phyloP scores from a whole-genome alignment of 176 grass and related monocot genomes.

The Oryza longistaminata region DNA sequence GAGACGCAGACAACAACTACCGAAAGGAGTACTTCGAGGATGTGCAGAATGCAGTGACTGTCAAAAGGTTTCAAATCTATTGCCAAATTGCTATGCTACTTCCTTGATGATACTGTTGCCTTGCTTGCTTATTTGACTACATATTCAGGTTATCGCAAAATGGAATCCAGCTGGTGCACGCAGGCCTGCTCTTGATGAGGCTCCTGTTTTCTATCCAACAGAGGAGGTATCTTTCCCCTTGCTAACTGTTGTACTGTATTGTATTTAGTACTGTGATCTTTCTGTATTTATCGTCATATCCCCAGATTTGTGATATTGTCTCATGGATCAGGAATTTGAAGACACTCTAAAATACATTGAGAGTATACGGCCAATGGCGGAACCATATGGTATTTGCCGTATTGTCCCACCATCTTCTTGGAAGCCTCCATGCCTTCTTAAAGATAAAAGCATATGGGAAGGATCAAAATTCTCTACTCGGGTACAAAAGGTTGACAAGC shows the following conservation, averaged over 20 bases:
- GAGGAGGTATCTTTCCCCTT: conserved; percentile 70
- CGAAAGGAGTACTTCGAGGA: conserved; percentile 91
- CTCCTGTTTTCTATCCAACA: conserved; percentile 80
- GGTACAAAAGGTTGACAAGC: conserved; percentile 83
- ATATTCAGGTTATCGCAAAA: conserved; percentile 70
- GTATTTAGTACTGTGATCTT: conserved; percentile 6
- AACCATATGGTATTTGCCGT: conserved; percentile 86
- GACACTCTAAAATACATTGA: conserved; percentile 90
- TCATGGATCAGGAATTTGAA: conserved; percentile 69
- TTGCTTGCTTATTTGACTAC: conserved; percentile 21
- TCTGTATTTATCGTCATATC: neutral
- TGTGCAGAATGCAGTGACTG: conserved; percentile 65
- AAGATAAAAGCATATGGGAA: conserved; percentile 70
- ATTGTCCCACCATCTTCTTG: conserved; percentile 92
- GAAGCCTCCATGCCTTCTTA: conserved; percentile 85
- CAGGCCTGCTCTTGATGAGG: conserved; percentile 72
- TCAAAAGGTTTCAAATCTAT: conserved; percentile 61
- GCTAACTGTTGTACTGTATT: conserved; percentile 1
- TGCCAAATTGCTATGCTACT: conserved; percentile 8
- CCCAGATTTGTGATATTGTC: conserved; percentile 32
- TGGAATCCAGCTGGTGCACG: conserved; percentile 72
- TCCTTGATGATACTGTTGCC: conserved; percentile 3
- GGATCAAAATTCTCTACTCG: conserved; percentile 76
- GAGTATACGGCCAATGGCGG: conserved; percentile 65
- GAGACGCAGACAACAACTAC: conserved; percentile 46